A percentile compares a stretch with the other conserved stretches of the same genome.
phyloP scores from a whole-genome alignment of 768 basidiomycete species.

The Termitomyces sp. region DNA sequence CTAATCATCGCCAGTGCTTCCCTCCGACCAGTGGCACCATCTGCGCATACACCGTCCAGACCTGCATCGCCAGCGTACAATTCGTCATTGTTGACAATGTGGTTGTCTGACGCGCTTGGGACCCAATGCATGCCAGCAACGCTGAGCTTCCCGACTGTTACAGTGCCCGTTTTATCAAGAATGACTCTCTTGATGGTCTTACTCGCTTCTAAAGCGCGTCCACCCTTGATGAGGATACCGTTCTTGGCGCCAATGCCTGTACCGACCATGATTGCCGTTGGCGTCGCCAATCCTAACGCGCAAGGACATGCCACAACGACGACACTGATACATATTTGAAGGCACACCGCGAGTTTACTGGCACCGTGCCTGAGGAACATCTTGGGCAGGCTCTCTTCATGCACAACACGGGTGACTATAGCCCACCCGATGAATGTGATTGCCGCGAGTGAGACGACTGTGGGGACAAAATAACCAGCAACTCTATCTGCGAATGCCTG shows the following conservation, averaged over 20 bases:
- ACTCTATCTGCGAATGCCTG: constrained; percentile 95
- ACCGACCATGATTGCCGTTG: constrained; percentile 99
- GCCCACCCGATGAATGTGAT: constrained; percentile 87
- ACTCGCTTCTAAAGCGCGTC: constrained; percentile 90
- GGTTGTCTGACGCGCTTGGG: constrained; percentile 22
- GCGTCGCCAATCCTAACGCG: constrained; percentile 92
- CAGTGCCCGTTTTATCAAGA: constrained; percentile 96
- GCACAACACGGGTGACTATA: constrained; percentile 57
- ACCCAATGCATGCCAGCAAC: constrained; percentile 81
- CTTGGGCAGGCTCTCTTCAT: constrained; percentile 59
- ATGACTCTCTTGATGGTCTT: constrained; percentile 77
- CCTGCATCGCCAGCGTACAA: constrained; percentile 40
- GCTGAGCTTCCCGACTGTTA: constrained; percentile 91
- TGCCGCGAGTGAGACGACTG: constrained; percentile 77
- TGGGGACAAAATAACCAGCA: constrained; percentile 93
- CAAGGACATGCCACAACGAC: constrained; percentile 98
- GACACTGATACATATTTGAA: constrained; percentile 97
- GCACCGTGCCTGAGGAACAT: constrained; percentile 86
- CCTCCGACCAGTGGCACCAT: constrained; percentile 56
- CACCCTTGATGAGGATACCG: constrained; percentile 98
- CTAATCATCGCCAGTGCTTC: constrained; percentile 78
- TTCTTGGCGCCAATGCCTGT: constrained; percentile 96
- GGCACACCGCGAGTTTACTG: constrained; percentile 83
- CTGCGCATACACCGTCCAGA: constrained; percentile 48
- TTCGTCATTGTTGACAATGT: constrained; percentile 26